A percentile compares a stretch with the other conserved stretches of the same genome.
Evolutionary conservation across 108 stramenopile species (phyloP).

Genomic region (Cyclostephanos tholiformis): DNA sequence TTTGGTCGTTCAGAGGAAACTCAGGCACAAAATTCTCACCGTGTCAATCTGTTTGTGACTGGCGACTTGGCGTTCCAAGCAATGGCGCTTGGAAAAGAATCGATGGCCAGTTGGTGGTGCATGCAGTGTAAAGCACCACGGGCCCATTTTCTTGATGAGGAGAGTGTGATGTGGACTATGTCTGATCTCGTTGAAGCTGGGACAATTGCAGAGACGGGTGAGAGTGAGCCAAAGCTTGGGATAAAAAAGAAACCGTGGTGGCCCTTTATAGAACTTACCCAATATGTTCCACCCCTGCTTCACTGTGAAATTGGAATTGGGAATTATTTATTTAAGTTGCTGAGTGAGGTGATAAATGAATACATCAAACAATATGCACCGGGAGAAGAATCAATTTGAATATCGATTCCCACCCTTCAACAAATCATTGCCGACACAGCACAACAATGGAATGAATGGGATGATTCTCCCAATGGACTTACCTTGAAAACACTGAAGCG

Average conservation of each 20-base stretch:
- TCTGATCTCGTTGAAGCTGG: not conserved
- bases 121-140: not conserved
- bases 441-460: not conserved
- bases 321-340: not conserved
- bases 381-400: not conserved
- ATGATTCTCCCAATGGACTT: no score
- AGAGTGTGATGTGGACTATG: constrained; percentile 2
- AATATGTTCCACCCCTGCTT: constrained; percentile 2
- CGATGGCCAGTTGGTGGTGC: constrained; percentile 2
- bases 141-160: not conserved
- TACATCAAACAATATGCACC: not conserved
- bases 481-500: no score
- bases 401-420: not conserved
- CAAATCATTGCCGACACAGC: not conserved
- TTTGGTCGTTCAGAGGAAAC: no score
- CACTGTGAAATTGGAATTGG: constrained; percentile 3
- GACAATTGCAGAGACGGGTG: not conserved
- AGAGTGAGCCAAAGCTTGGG: constrained; percentile 1
- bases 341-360: not conserved
- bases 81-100: not conserved
- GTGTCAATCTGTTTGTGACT: not conserved
- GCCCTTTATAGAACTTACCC: not conserved
- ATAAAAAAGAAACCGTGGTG: constrained; percentile 1
- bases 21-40: not conserved
- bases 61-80: constrained; percentile 11